Evolutionary conservation across 2,329 filamentous ascomycete genomes (phyloP).

Genomic region (Alternaria incomplexa): DNA sequence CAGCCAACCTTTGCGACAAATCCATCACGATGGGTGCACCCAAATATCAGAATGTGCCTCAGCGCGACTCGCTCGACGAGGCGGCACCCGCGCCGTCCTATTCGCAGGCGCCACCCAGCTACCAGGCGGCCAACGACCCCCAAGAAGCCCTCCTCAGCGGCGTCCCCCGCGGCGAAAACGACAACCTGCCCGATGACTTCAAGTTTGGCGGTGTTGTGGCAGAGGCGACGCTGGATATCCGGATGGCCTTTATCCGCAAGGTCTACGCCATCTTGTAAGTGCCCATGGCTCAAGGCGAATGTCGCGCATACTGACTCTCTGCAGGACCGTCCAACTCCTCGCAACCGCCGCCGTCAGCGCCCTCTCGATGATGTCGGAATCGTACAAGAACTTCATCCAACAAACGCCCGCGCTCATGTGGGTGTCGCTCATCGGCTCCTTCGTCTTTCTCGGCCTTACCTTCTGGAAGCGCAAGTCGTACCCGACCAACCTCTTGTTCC

Average conservation of each 20-base stretch:
- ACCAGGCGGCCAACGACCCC: constrained; percentile 67
- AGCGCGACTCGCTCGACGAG: constrained; percentile 85
- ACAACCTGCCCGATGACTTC: constrained; percentile 96
- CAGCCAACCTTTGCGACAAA: background rate
- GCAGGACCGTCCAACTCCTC: constrained; percentile 83
- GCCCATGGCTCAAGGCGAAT: background rate
- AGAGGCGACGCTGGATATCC: constrained; percentile 92
- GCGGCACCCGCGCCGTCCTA: constrained; percentile 52
- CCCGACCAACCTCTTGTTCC: constrained; percentile 92
- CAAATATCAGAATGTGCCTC: constrained; percentile 83
- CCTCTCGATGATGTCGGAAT: constrained; percentile 80
- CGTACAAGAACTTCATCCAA: constrained; percentile 89
- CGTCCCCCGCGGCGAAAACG: constrained; percentile 75
- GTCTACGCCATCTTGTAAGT: constrained; percentile 90
- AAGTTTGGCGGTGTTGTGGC: constrained; percentile 95
- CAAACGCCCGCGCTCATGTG: constrained; percentile 83
- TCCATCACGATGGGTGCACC: constrained; percentile 69
- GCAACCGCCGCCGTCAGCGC: constrained; percentile 80
- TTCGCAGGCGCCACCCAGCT: constrained; percentile 82
- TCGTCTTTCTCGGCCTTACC: constrained; percentile 47
- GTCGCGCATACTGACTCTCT: constrained; percentile 17
- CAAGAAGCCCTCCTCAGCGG: constrained; percentile 67
- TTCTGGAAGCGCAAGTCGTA: constrained; percentile 66
- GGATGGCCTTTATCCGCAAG: constrained; percentile 96
- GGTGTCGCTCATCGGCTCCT: constrained; percentile 67